These are phyloP conservation scores for Fusarium dlaminii DNA, from an alignment of 2,329 filamentous ascomycete genomes.

Conservation along the genomic window DNA sequence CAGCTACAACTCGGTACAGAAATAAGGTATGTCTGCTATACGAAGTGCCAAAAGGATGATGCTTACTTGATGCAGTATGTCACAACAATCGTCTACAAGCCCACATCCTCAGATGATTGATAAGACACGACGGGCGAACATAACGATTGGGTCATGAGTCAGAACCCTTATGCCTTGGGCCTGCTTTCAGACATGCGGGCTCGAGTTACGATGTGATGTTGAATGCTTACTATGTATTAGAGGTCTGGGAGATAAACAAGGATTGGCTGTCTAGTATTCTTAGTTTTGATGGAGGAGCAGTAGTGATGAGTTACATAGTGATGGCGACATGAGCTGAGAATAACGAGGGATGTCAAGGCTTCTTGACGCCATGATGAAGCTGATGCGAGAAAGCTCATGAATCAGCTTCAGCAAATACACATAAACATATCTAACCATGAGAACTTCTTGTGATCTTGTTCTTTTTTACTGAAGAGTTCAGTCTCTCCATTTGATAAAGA, in stretches of 20 bases:
- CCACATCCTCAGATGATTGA: slow-evolving; percentile 69
- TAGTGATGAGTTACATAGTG: background rate
- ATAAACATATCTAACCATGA: background rate
- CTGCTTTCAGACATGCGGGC: background rate
- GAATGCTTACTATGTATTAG: slow-evolving; percentile 6
- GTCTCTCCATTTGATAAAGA: slow-evolving; percentile 82
- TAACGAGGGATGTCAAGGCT: background rate
- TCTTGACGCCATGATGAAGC: background rate
- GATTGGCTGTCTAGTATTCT: background rate
- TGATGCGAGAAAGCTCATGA: background rate
- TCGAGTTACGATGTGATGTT: slow-evolving; percentile 22
- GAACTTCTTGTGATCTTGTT: background rate
- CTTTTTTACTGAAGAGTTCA: slow-evolving; percentile 39
- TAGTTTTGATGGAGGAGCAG: background rate
- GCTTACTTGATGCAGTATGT: slow-evolving; percentile 75
- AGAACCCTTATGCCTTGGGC: background rate
- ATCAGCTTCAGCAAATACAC: slow-evolving; percentile 1
- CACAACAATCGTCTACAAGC: slow-evolving; percentile 97
- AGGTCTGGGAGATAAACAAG: background rate
- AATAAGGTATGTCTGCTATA: slow-evolving; percentile 74
- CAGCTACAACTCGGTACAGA: slow-evolving; percentile 96
- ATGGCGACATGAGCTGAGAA: background rate
- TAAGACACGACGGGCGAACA: slow-evolving; percentile 24
- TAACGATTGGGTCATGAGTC: background rate
- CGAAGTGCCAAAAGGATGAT: background rate